A percentile compares a stretch with the other conserved stretches of the same genome.
phyloP scores from a whole-genome alignment of 108 stramenopile genomes.

The Skeletonema tropicum region DNA sequence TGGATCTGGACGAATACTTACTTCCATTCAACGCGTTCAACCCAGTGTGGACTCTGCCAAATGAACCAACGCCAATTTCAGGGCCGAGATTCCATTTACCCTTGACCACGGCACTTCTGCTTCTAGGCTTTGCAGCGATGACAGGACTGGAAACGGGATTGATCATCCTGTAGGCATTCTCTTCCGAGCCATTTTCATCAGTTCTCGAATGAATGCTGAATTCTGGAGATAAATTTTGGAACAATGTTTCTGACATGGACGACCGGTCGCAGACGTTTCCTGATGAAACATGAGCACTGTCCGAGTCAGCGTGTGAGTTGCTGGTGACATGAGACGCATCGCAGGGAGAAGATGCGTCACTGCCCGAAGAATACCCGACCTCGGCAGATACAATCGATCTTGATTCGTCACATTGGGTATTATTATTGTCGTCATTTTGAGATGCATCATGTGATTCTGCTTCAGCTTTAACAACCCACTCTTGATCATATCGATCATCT shows the following conservation, averaged over 20 bases:
- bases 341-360: neutral
- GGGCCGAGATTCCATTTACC: slow-evolving; percentile 92
- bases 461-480: neutral
- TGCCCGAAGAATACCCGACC: neutral
- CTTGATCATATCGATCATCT: neutral
- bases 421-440: too few species aligned
- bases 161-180: slow-evolving; percentile 3
- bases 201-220: slow-evolving; percentile 25
- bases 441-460: neutral
- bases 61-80: slow-evolving; percentile 92
- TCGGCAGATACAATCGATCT: neutral
- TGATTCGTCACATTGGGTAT: neutral
- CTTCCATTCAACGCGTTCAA: slow-evolving; percentile 92
- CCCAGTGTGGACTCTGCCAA: slow-evolving; percentile 93
- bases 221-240: slow-evolving; percentile 43
- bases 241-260: slow-evolving; percentile 22
- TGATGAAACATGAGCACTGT: neutral
- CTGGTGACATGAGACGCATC: slow-evolving; percentile 7
- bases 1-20: slow-evolving; percentile 20
- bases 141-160: slow-evolving; percentile 23
- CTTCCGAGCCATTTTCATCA: neutral
- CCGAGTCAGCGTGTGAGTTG: neutral
- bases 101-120: slow-evolving; percentile 48
- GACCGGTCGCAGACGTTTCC: neutral
- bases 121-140: neutral